These are phyloP conservation scores for Williopsis jadinii DNA, from an alignment of 1,139 yeast genomes.

Conservation along the genomic window DNA sequence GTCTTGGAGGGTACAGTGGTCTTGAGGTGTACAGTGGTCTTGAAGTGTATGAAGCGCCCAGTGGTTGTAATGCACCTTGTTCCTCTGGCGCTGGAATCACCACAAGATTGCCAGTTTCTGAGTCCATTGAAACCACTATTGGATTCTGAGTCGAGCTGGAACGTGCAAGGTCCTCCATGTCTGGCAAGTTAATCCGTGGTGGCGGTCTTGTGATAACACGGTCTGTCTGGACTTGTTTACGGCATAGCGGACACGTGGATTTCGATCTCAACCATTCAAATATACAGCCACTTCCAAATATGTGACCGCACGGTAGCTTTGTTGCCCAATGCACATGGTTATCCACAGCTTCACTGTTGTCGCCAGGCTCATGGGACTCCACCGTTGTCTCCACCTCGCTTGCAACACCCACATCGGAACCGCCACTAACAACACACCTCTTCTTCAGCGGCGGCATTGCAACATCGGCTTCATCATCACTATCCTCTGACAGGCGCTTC, in stretches of 20 bases:
- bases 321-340: neutral
- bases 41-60: neutral
- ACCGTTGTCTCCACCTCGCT: neutral
- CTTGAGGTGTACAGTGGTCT: neutral
- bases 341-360: too few species aligned
- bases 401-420: neutral
- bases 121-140: slow-evolving; percentile 19
- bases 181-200: slow-evolving; percentile 28
- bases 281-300: slow-evolving; percentile 70
- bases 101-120: slow-evolving; percentile 12
- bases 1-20: neutral
- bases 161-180: slow-evolving; percentile 20
- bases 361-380: neutral
- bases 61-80: too few species aligned
- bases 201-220: slow-evolving; percentile 18
- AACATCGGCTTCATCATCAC: slow-evolving; percentile 5
- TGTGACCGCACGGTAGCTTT: slow-evolving; percentile 73
- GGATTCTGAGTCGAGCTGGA: slow-evolving; percentile 25
- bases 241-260: slow-evolving; percentile 76
- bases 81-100: neutral
- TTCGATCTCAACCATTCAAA: slow-evolving; percentile 67
- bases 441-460: slow-evolving; percentile 4
- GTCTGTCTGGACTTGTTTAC: slow-evolving; percentile 43
- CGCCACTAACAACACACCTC: neutral
- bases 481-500: slow-evolving; percentile 4